phyloP scores from a whole-genome alignment of 352 stramenopile species.

The Aphanomyces euteiches region DNA sequence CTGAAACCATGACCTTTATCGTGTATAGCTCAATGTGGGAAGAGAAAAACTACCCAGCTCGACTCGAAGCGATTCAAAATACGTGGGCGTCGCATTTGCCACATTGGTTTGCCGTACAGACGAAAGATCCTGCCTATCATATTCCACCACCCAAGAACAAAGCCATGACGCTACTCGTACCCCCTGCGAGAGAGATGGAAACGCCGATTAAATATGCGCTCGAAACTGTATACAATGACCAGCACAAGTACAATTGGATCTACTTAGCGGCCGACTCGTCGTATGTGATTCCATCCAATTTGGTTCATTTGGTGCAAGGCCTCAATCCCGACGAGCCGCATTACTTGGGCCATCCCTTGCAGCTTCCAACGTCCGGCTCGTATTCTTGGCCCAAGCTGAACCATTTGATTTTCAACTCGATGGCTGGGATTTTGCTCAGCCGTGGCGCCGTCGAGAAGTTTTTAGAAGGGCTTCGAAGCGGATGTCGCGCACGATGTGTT shows the following conservation, averaged over 20 bases:
- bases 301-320: slow-evolving; percentile 27
- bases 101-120: slow-evolving; percentile 23
- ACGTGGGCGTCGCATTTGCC: slow-evolving; percentile 25
- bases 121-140: slow-evolving; percentile 19
- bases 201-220: slow-evolving; percentile 23
- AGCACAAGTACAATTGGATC: slow-evolving; percentile 26
- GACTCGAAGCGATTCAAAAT: slow-evolving; percentile 22
- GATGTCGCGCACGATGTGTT: slow-evolving; percentile 13
- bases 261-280: slow-evolving; percentile 30
- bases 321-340: slow-evolving; percentile 24
- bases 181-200: slow-evolving; percentile 11
- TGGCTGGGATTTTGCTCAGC: slow-evolving; percentile 26
- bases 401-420: slow-evolving; percentile 29
- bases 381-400: slow-evolving; percentile 30
- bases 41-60: slow-evolving; percentile 17
- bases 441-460: slow-evolving; percentile 23
- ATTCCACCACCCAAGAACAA: not conserved
- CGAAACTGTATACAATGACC: slow-evolving; percentile 15
- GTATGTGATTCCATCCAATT: slow-evolving; percentile 26
- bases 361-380: slow-evolving; percentile 18
- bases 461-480: not conserved
- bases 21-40: slow-evolving; percentile 32
- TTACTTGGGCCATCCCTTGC: slow-evolving; percentile 25
- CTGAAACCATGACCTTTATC: slow-evolving; percentile 28
- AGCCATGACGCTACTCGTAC: slow-evolving; percentile 22